Conservation (phyloP, 257 asterid species). For the Solanum commersonii region DNA sequence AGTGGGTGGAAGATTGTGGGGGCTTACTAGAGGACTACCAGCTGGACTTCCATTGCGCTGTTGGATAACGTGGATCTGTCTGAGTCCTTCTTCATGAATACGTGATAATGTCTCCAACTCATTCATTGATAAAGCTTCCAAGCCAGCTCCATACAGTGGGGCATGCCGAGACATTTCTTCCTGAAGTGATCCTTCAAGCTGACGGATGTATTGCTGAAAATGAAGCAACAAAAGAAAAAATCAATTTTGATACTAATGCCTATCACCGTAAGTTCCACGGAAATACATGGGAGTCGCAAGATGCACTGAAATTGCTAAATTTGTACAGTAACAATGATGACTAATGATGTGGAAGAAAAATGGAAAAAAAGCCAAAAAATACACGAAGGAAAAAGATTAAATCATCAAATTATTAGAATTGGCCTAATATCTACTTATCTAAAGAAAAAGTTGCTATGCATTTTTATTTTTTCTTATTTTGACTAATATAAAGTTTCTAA, state of each 20-base stretch:
- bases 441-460: background rate
- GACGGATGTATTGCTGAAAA: conserved; percentile 79
- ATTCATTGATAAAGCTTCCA: conserved; percentile 78
- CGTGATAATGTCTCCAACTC: conserved; percentile 87
- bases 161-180: conserved; percentile 98
- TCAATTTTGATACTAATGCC: background rate
- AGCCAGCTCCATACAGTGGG: conserved; percentile 87
- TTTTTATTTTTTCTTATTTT: background rate
- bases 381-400: background rate
- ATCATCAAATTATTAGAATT: background rate
- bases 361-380: background rate
- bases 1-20: conserved; percentile 40
- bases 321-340: background rate
- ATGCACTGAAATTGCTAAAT: background rate
- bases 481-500: background rate
- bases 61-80: conserved; percentile 80
- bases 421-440: background rate
- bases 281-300: background rate
- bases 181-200: conserved; percentile 69
- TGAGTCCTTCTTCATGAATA: conserved; percentile 93
- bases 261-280: background rate
- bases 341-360: background rate
- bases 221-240: background rate
- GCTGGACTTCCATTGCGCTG: conserved; percentile 63
- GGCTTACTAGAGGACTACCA: conserved; percentile 51